Evolutionary conservation across 192 early-diverging fungal genomes (phyloP).

Genomic region (Pecoramyces ruminantium): DNA sequence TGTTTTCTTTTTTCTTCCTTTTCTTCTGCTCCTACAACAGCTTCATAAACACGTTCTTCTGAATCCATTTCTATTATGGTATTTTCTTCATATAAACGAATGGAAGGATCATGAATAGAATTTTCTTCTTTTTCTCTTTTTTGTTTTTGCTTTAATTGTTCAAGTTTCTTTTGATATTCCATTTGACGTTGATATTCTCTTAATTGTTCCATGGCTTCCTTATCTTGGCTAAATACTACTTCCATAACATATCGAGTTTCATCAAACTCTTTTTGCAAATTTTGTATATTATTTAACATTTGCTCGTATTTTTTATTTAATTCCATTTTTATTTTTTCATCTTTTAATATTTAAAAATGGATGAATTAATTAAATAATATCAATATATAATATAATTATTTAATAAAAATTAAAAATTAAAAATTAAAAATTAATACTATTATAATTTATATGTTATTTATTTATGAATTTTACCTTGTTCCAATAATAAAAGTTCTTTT

Average conservation of each 20-base stretch:
- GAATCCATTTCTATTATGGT: not conserved
- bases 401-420: too few relatives aligned
- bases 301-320: not conserved
- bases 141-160: not conserved
- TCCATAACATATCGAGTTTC: not conserved
- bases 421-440: too few relatives aligned
- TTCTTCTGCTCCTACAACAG: not conserved
- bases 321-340: not conserved
- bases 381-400: too few relatives aligned
- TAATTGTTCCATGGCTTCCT: not conserved
- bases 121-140: not conserved
- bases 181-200: not conserved
- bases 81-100: not conserved
- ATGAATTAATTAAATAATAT: too few relatives aligned
- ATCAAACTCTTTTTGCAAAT: not conserved
- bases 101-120: not conserved
- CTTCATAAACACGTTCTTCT: not conserved
- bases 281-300: not conserved
- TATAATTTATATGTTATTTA: too few relatives aligned
- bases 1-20: not conserved
- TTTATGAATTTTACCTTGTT: not conserved
- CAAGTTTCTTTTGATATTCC: not conserved
- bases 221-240: not conserved
- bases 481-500: not conserved
- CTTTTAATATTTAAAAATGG: too few relatives aligned